phyloP scores from a whole-genome alignment of 345 rosid genomes.

The Camelina neglecta region DNA sequence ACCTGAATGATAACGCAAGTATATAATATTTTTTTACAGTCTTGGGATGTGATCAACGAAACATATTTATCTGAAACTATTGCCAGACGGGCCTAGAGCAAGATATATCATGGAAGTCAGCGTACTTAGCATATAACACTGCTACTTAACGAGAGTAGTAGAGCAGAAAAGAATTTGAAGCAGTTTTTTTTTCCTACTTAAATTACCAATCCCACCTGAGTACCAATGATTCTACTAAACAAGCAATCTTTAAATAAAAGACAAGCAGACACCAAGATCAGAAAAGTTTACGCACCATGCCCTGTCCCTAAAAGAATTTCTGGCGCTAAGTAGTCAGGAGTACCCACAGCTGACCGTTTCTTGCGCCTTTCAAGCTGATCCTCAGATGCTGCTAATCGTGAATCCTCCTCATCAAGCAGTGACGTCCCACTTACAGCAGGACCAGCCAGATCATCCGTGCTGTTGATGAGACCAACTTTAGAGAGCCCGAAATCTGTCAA shows the following conservation, averaged over 20 bases:
- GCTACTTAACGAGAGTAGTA: slow-evolving; percentile 16
- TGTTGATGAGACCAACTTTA: slow-evolving; percentile 92
- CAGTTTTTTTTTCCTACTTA: slow-evolving; percentile 11
- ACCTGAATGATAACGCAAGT: slow-evolving; percentile 56
- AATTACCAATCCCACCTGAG: slow-evolving; percentile 16
- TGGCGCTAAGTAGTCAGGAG: slow-evolving; percentile 99
- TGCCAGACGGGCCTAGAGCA: not conserved
- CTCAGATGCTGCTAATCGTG: slow-evolving; percentile 62
- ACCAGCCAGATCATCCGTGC: slow-evolving; percentile 97
- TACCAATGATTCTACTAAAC: slow-evolving; percentile 17
- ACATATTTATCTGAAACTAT: slow-evolving; percentile 22
- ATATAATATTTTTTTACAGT: not conserved
- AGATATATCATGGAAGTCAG: slow-evolving; percentile 7
- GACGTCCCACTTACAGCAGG: slow-evolving; percentile 71
- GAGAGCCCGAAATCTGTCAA: slow-evolving; percentile 49
- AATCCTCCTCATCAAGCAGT: slow-evolving; percentile 85
- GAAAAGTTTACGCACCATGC: slow-evolving; percentile 71
- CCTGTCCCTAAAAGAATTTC: slow-evolving; percentile 99
- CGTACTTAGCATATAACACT: slow-evolving; percentile 7
- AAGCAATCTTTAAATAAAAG: slow-evolving; percentile 10
- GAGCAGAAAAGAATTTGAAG: not conserved
- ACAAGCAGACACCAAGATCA: slow-evolving; percentile 21
- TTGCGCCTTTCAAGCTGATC: slow-evolving; percentile 68
- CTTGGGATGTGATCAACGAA: slow-evolving; percentile 27
- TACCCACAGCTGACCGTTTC: slow-evolving; percentile 99